Evolutionary conservation across 2,329 filamentous ascomycete species (phyloP).

Genomic region (Neopestalotiopsis sp.): DNA sequence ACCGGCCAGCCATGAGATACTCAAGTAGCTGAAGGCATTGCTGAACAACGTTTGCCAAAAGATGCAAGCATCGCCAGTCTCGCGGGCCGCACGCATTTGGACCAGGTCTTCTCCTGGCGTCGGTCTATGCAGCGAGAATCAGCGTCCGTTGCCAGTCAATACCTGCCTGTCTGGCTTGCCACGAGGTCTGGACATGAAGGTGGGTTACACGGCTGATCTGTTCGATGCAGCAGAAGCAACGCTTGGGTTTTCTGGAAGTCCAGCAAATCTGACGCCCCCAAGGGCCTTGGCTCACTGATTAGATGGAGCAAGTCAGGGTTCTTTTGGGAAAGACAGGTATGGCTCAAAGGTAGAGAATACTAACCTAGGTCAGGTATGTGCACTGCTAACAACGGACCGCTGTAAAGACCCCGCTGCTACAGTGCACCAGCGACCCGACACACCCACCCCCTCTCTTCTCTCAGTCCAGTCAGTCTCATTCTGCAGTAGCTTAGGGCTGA

Average conservation of each 20-base stretch:
- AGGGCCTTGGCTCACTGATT: background rate
- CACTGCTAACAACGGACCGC: background rate
- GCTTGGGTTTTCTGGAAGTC: conserved; percentile 8
- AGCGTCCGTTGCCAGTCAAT: background rate
- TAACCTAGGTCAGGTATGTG: background rate
- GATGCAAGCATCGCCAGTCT: background rate
- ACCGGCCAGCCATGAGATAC: background rate
- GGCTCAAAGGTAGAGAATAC: background rate
- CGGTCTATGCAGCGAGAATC: background rate
- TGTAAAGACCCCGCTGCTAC: background rate
- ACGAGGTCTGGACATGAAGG: conserved; percentile 7
- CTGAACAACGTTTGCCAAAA: background rate
- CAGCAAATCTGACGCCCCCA: conserved; percentile 13
- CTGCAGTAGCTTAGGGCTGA: background rate
- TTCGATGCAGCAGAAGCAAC: background rate
- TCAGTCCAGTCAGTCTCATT: background rate
- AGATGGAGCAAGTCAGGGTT: background rate
- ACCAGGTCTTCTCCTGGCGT: background rate
- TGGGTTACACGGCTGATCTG: conserved; percentile 13
- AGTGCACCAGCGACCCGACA: background rate
- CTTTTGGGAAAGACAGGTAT: background rate
- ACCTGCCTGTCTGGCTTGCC: conserved; percentile 7
- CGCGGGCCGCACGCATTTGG: background rate
- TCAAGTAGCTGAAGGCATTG: background rate
- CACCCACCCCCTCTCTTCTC: background rate